phyloP scores from a whole-genome alignment of 2,329 filamentous ascomycete species.

The Elsinoe perseae region DNA sequence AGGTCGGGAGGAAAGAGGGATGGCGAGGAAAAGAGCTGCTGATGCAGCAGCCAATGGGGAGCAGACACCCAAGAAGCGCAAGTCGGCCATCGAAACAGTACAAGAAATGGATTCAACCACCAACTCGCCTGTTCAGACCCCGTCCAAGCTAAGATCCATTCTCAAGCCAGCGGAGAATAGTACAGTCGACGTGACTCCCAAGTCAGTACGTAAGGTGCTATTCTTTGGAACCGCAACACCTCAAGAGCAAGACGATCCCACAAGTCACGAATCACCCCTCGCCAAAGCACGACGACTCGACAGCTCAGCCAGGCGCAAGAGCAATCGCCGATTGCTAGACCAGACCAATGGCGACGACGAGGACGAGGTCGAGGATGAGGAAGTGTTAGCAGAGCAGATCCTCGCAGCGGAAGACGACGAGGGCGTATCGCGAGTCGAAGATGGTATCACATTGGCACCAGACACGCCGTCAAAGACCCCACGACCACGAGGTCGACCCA shows the following conservation, averaged over 20 bases:
- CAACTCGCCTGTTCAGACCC: constrained; percentile 23
- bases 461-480: constrained; percentile 40
- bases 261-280: constrained; percentile 41
- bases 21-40: constrained; percentile 16
- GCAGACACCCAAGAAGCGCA: constrained; percentile 14
- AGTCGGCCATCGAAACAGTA: not conserved
- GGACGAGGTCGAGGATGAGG: constrained; percentile 59
- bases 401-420: constrained; percentile 48
- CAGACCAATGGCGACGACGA: constrained; percentile 60
- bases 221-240: constrained; percentile 40
- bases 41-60: not conserved
- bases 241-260: constrained; percentile 33
- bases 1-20: not conserved
- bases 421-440: constrained; percentile 25
- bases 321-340: constrained; percentile 66
- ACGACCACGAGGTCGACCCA: constrained; percentile 43
- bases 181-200: constrained; percentile 33
- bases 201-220: constrained; percentile 38
- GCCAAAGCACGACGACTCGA: constrained; percentile 64
- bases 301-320: constrained; percentile 80
- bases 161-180: constrained; percentile 26
- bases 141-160: constrained; percentile 29
- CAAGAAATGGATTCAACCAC: not conserved
- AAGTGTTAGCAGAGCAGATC: constrained; percentile 62
- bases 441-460: constrained; percentile 35